Percentiles rank a stretch among this genome's conserved stretches.
These are phyloP conservation scores for Yarrowia hollandica DNA, from an alignment of 805 yeast species.

Conservation along the genomic window DNA sequence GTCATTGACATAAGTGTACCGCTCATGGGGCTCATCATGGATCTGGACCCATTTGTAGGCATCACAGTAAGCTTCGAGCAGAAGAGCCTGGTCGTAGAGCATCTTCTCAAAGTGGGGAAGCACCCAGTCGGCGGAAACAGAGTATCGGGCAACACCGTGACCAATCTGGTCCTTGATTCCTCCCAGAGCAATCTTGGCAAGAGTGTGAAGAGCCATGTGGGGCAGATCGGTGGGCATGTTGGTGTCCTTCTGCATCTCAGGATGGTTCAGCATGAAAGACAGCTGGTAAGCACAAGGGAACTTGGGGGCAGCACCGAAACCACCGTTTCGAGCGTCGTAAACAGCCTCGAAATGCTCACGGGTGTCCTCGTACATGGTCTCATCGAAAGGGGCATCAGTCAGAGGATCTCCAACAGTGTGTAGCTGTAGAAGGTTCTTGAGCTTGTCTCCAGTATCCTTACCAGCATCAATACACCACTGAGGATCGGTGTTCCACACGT, in stretches of 20 bases:
- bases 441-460: slow-evolving; percentile 33
- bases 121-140: slow-evolving; percentile 45
- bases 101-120: slow-evolving; percentile 46
- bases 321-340: slow-evolving; percentile 40
- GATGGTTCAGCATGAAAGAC: slow-evolving; percentile 33
- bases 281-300: slow-evolving; percentile 42
- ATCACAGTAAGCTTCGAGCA: slow-evolving; percentile 41
- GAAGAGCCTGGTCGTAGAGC: slow-evolving; percentile 43
- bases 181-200: slow-evolving; percentile 40
- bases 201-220: slow-evolving; percentile 37
- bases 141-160: slow-evolving; percentile 43
- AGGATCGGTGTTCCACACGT: slow-evolving; percentile 40
- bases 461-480: slow-evolving; percentile 39
- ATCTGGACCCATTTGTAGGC: slow-evolving; percentile 36
- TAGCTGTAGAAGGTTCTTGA: slow-evolving; percentile 35
- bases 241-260: slow-evolving; percentile 17
- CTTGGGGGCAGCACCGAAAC: slow-evolving; percentile 43
- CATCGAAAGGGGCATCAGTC: slow-evolving; percentile 25
- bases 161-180: slow-evolving; percentile 46
- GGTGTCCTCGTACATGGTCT: slow-evolving; percentile 33
- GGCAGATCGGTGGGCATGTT: slow-evolving; percentile 31
- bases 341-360: slow-evolving; percentile 36
- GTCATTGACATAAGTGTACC: slow-evolving; percentile 31
- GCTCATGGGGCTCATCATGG: slow-evolving; percentile 33
- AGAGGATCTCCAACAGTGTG: slow-evolving; percentile 33